A percentile compares a stretch with the other conserved stretches of the same genome.
Conservation (phyloP, 2,329 filamentous ascomycete species). For the Beauveria sp. region DNA sequence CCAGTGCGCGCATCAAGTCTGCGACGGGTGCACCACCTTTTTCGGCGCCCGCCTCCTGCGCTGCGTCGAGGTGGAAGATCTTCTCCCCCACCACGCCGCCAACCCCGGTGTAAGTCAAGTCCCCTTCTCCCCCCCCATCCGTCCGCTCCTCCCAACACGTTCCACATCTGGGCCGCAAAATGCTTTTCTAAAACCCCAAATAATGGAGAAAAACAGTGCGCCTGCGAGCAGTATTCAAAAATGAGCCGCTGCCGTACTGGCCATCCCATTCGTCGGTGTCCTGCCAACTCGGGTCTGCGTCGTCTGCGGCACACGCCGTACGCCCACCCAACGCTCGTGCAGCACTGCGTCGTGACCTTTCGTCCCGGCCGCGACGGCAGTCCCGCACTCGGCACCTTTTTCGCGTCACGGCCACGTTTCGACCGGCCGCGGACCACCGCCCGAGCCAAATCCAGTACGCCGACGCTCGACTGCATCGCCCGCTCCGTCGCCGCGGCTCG, state of each 20-base stretch:
- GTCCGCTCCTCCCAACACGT: no score
- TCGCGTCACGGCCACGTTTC: background rate
- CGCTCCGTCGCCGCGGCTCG: background rate
- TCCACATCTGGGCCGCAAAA: no score
- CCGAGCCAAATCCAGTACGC: background rate
- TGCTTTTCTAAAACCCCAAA: no score
- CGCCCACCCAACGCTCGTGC: background rate
- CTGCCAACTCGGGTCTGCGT: background rate
- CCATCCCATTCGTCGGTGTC: constrained; percentile 7
- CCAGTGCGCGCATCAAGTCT: constrained; percentile 1
- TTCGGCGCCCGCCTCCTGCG: background rate
- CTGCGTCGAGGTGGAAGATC: background rate
- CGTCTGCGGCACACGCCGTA: background rate
- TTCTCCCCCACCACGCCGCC: background rate
- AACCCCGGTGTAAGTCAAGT: constrained; percentile 5
- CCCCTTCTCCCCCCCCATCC: background rate
- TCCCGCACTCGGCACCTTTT: constrained; percentile 5
- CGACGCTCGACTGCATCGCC: constrained; percentile 4
- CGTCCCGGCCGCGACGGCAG: constrained; percentile 1
- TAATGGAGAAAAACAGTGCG: background rate
- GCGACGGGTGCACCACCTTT: background rate
- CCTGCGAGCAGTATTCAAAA: background rate
- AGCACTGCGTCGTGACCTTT: constrained; percentile 7
- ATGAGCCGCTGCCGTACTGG: background rate
- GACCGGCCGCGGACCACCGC: background rate